Evolutionary conservation across 208 protist species (phyloP).

Genomic region (Leishmania turanica): DNA sequence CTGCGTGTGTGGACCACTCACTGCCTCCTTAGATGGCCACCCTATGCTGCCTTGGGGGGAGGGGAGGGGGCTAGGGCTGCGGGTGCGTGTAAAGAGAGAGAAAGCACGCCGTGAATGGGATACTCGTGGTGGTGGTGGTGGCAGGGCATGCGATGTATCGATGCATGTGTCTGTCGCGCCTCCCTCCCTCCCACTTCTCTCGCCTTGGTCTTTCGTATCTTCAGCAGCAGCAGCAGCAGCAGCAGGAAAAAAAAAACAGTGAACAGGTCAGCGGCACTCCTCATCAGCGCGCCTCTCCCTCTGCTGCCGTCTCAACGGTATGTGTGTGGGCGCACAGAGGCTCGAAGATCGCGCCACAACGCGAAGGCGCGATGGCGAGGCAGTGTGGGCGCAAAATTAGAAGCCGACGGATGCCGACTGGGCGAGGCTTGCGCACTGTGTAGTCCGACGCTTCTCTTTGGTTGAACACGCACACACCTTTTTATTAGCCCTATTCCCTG

Average conservation of each 20-base stretch:
- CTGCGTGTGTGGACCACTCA: background rate
- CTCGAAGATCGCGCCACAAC: background rate
- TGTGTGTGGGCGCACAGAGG: background rate
- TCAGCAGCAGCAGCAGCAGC: background rate
- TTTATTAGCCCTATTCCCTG: background rate
- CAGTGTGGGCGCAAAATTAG: background rate
- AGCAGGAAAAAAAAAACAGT: no score
- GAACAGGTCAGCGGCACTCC: background rate
- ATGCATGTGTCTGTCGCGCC: background rate
- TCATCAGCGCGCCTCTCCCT: background rate
- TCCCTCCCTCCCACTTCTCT: background rate
- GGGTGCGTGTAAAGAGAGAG: background rate
- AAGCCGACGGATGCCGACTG: background rate
- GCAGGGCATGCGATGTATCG: background rate
- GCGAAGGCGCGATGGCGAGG: background rate
- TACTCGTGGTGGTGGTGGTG: background rate
- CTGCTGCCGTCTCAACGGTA: background rate
- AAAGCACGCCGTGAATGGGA: background rate
- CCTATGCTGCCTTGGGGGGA: background rate
- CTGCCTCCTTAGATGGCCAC: background rate
- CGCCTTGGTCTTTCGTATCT: background rate
- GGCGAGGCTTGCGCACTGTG: background rate
- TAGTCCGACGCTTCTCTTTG: background rate
- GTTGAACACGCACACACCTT: background rate
- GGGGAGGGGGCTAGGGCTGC: background rate